Percentiles rank a stretch among this genome's conserved stretches.
Conservation (phyloP, 2,329 filamentous ascomycete species). For the Cladosporium sp. region DNA sequence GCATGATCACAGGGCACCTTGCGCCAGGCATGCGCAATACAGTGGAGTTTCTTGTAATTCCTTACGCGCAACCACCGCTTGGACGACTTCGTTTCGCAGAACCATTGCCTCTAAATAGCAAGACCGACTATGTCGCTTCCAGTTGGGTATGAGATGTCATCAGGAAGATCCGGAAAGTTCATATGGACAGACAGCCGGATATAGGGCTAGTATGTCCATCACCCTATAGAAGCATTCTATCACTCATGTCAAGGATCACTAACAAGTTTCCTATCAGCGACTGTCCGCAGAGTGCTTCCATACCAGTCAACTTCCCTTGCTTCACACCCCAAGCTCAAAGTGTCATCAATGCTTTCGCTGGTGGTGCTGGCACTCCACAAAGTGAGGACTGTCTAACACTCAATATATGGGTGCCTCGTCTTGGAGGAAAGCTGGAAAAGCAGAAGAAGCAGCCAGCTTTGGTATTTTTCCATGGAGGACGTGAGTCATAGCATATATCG, state of each 20-base stretch:
- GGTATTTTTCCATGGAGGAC: constrained; percentile 40
- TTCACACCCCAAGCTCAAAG: constrained; percentile 10
- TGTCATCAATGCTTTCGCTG: constrained; percentile 7
- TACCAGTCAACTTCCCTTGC: background rate
- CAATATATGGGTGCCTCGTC: constrained; percentile 34
- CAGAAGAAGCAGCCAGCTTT: constrained; percentile 33
- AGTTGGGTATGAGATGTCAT: background rate
- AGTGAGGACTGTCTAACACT: constrained; percentile 35
- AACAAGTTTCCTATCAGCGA: background rate
- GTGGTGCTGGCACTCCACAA: background rate
- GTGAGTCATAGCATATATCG: constrained; percentile 18
- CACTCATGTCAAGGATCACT: background rate
- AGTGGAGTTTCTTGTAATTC: constrained; percentile 12
- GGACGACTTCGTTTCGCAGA: constrained; percentile 7
- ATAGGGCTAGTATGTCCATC: constrained; percentile 7
- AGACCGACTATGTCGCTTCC: background rate
- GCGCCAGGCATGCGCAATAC: background rate
- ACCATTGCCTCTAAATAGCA: background rate
- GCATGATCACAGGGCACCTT: constrained; percentile 1
- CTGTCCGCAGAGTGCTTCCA: constrained; percentile 2
- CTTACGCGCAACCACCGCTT: constrained; percentile 13
- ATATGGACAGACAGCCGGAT: background rate
- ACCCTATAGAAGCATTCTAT: background rate
- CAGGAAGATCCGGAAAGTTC: background rate
- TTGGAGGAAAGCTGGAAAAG: constrained; percentile 10